These are phyloP conservation scores for Zygosaccharomyces rouxii DNA, from an alignment of 805 yeast species.

Conservation along the genomic window DNA sequence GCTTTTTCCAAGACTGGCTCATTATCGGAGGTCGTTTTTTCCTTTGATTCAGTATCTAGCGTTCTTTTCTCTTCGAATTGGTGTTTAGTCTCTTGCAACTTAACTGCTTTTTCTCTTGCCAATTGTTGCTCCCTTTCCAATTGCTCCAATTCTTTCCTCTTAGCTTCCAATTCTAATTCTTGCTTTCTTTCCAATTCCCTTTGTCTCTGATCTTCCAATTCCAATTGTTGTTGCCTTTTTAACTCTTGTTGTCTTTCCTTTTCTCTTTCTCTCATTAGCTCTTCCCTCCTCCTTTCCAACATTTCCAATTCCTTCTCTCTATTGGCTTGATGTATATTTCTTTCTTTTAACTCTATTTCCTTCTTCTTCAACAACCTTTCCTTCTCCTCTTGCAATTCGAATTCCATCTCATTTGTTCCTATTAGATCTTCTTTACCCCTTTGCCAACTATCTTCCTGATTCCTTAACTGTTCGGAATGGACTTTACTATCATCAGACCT, in stretches of 20 bases:
- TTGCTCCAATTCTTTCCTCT: slow-evolving; percentile 1
- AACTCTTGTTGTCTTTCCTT: neutral
- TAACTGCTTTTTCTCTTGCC: neutral
- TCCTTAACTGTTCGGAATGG: neutral
- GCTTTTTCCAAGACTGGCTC: neutral
- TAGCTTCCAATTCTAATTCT: neutral
- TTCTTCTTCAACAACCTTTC: neutral
- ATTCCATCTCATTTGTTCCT: slow-evolving; percentile 1
- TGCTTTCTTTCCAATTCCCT: neutral
- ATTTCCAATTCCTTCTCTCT: slow-evolving; percentile 3
- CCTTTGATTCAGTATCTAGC: neutral
- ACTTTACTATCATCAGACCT: neutral
- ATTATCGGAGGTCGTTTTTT: neutral
- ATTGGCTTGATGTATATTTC: neutral
- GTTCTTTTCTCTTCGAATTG: neutral
- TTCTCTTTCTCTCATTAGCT: neutral
- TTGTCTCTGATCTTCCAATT: neutral
- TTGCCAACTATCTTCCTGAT: slow-evolving; percentile 2
- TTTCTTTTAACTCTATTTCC: neutral
- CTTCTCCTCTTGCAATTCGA: slow-evolving; percentile 1
- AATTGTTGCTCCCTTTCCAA: neutral
- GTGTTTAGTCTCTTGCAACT: neutral
- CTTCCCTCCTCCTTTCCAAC: neutral
- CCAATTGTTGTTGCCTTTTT: neutral
- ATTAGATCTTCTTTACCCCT: slow-evolving; percentile 3